Base-by-base conservation (phyloP, 148 eudicot species). In the Polygonum aviculare region DNA sequence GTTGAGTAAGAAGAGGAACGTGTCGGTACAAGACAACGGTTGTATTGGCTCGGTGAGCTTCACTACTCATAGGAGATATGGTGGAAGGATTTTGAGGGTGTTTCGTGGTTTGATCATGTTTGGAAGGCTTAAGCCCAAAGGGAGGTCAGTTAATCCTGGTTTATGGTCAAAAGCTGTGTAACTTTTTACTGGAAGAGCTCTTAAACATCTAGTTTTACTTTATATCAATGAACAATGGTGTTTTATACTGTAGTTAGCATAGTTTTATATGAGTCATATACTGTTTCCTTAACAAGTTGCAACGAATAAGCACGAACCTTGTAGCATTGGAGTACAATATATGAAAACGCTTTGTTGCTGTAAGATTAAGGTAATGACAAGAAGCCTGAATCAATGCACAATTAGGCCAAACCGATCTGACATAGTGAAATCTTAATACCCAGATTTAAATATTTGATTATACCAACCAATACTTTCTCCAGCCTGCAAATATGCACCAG, bases 1-100 rank as follows among this genome's bases (percentile, higher is more conserved):
- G 51, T 69, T 76, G 47, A 86, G 93, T 80, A 88, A 81, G 80
- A 89, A 85, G 76, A 86, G 87, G 78, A 83, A 81, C 21, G 78
- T 86, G 1, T 3, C 85, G 8, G 93, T 87, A 3, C 90, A 91
- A 79, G 91, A 86, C 40, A 84, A 85, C 38, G 90, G 93, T 70
- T 92, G 97, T 71, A 88, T 90, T 60, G 91, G 91, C 31, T 82
- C 92, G 18, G 90, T 90, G 74, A 92, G 84, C 65, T 88, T 95
- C 77, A 69, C 90, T 77, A 81, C 96, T 5, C 97, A 90, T 47
- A 88, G 89, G 73, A 88, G 84, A 55, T 87, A 88, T 80, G 94
- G 89, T 19, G 87, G 83, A 54, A 83, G 85, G 85, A 69, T 95
- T 48, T 52, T 90, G 57, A 93, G 87, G 81, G 79, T 91, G 26